Conservation (phyloP, 2,329 filamentous ascomycete species). For the Fusarium ambrosium region DNA sequence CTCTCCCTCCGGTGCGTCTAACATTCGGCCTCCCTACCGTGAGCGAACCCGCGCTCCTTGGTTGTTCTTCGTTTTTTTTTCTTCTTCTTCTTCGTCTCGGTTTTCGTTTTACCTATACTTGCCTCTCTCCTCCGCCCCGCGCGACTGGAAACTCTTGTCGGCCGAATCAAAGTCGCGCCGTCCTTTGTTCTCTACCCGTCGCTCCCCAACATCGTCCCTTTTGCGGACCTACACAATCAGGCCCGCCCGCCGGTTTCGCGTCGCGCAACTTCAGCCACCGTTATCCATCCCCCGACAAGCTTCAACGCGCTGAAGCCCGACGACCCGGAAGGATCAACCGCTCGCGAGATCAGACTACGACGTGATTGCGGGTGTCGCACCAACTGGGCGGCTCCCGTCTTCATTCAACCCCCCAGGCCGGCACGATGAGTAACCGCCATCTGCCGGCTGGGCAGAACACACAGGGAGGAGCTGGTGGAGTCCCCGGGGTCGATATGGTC, state of each 20-base stretch:
- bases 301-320: slow-evolving; percentile 41
- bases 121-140: slow-evolving; percentile 18
- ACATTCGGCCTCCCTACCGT: slow-evolving; percentile 23
- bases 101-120: slow-evolving; percentile 24
- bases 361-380: slow-evolving; percentile 51
- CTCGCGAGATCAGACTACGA: slow-evolving; percentile 33
- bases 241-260: slow-evolving; percentile 37
- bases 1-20: slow-evolving; percentile 38
- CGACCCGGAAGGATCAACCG: slow-evolving; percentile 20
- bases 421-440: slow-evolving; percentile 83
- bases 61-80: slow-evolving; percentile 21
- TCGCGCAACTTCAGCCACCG: slow-evolving; percentile 36
- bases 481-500: slow-evolving; percentile 53
- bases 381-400: slow-evolving; percentile 52
- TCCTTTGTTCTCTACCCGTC: slow-evolving; percentile 34
- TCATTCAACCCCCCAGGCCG: slow-evolving; percentile 67
- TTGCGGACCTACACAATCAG: slow-evolving; percentile 29
- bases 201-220: slow-evolving; percentile 24
- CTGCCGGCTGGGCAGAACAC: slow-evolving; percentile 81
- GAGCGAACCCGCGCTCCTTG: slow-evolving; percentile 26
- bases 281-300: slow-evolving; percentile 23
- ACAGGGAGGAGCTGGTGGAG: slow-evolving; percentile 58
- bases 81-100: slow-evolving; percentile 23
- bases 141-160: slow-evolving; percentile 11
- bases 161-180: slow-evolving; percentile 2